Base-by-base conservation (phyloP, 2,329 filamentous ascomycete genomes). In the Neonectria neomacrospora region DNA sequence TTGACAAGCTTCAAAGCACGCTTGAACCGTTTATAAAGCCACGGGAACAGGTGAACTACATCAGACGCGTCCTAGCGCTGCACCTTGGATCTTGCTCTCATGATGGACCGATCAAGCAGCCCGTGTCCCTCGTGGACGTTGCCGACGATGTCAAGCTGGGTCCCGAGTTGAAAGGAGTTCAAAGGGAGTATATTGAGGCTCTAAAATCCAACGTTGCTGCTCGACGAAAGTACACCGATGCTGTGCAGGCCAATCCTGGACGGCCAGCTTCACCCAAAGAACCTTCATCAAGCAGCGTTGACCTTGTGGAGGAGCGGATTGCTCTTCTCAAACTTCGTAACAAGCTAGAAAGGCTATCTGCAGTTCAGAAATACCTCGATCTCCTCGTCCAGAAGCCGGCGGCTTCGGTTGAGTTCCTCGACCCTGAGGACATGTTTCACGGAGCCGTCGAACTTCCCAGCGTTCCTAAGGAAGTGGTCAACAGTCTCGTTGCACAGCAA, bases 1-100 rank as follows among this genome's bases (percentile, higher is more conserved):
- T 73, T 58, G 71, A 78, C 51, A 75, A 75, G 34, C 74, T 85
- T 34, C 80, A 82, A 58, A 75, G 77, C 42, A 77, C 75, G 18
- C 79, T 90, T 22, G 77, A 80, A 34, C 83, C 85, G 5, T 88
- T 82, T 64, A 79, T 89, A 59, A 86, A 85, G 54, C 81, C 85
- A 28, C 82, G 86, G 26, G 86, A 89, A 61, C 85, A 90, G 67
- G 81, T 83, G 52, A 79, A 82, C 37, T 84, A 85, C 50, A 85
- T 90, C 59, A 81, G 86, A 65, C 84, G 83, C 53, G 77, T 88
- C 30, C 72, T 89, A 48, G 81, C 85, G 44, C 80, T 85, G 20
- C 82, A 88, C 66, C 77, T 90, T 5, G 81, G 81, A 28, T 80
- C 82, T 22, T 82, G 79, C 66, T 72, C 85, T 18, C 76, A 81